A percentile compares a stretch with the other conserved stretches of the same genome.
Evolutionary conservation across 192 early-diverging fungal species (phyloP).

Genomic region (Anaeromyces robustus): DNA sequence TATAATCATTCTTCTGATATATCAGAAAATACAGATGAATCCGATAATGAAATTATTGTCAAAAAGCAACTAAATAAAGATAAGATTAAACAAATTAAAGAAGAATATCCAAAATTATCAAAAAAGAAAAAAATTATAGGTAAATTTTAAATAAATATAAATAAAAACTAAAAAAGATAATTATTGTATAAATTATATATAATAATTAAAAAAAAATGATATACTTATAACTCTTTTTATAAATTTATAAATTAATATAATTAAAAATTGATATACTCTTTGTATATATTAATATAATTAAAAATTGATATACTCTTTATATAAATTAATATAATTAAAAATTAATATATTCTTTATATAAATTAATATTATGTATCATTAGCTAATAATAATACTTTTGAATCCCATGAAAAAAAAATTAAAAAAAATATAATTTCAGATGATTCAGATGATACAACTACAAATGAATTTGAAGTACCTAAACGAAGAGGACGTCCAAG

Average conservation of each 20-base stretch:
- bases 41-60: neutral
- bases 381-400: neutral
- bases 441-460: neutral
- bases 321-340: no score
- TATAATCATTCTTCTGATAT: neutral
- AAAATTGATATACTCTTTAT: no score
- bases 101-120: neutral
- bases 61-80: neutral
- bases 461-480: neutral
- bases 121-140: neutral
- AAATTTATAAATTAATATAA: no score
- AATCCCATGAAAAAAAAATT: neutral
- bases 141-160: no score
- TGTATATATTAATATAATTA: no score
- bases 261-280: no score
- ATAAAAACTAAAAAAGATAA: no score
- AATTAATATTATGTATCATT: no score
- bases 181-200: no score
- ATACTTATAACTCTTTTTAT: no score
- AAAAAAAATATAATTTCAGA: neutral
- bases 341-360: no score
- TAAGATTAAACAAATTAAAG: neutral
- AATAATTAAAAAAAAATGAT: no score
- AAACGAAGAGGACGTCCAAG: neutral
- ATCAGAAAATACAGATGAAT: neutral